Conservation (phyloP, 176 grass and related monocot genomes). For the Oryza punctata region DNA sequence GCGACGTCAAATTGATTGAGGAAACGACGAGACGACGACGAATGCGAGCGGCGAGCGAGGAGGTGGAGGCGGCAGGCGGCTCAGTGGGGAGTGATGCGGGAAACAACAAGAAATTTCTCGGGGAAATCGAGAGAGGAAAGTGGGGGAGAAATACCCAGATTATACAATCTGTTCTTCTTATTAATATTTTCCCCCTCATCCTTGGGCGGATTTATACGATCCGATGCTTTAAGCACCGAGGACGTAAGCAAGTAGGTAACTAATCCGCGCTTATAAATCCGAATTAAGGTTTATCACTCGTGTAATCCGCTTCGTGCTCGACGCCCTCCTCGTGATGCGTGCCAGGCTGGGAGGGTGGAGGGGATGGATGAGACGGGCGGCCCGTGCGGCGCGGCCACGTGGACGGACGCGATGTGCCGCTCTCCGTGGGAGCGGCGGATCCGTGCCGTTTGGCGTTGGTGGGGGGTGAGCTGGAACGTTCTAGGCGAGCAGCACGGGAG, state of each 20-base stretch:
- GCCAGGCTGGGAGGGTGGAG: slow-evolving; percentile 16
- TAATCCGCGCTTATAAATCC: background rate
- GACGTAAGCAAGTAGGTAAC: slow-evolving; percentile 12
- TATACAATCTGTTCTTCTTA: background rate
- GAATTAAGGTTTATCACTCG: background rate
- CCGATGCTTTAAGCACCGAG: background rate
- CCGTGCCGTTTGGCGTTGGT: background rate
- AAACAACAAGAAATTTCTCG: slow-evolving; percentile 43
- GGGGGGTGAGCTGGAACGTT: slow-evolving; percentile 5
- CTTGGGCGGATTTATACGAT: slow-evolving; percentile 39
- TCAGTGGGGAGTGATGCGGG: slow-evolving; percentile 52
- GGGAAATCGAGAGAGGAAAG: slow-evolving; percentile 45
- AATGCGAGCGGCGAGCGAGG: slow-evolving; percentile 17
- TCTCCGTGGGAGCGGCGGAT: background rate
- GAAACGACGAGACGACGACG: slow-evolving; percentile 30
- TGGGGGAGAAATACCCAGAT: background rate
- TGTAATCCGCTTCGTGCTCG: slow-evolving; percentile 27
- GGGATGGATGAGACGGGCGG: background rate
- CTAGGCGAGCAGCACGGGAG: background rate
- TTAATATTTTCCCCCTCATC: slow-evolving; percentile 7
- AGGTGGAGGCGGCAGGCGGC: slow-evolving; percentile 9
- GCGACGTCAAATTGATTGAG: slow-evolving; percentile 28
- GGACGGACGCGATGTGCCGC: background rate
- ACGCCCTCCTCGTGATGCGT: slow-evolving; percentile 50
- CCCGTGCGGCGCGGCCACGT: background rate